A percentile compares a stretch with the other conserved stretches of the same genome.
Evolutionary conservation across 768 basidiomycete genomes (phyloP).

Genomic region (Phanerochaete sordida): DNA sequence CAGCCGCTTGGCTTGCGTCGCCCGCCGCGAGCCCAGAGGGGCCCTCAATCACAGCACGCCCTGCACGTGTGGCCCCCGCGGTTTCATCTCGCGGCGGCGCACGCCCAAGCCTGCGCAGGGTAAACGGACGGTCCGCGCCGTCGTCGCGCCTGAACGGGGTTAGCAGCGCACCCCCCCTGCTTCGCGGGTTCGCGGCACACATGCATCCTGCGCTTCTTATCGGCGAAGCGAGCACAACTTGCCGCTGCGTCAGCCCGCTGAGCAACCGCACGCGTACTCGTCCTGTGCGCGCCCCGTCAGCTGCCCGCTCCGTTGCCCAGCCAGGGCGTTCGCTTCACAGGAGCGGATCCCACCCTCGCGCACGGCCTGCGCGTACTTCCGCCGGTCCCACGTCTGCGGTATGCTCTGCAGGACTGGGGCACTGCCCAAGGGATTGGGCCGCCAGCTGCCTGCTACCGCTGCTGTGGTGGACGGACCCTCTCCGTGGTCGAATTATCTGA

Average conservation of each 20-base stretch:
- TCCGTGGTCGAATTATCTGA: neutral
- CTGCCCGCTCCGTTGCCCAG: too few relatives aligned
- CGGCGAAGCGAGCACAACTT: neutral
- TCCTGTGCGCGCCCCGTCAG: too few relatives aligned
- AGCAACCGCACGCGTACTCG: neutral
- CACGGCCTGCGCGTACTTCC: too few relatives aligned
- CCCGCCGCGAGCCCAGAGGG: too few relatives aligned
- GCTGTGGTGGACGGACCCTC: neutral
- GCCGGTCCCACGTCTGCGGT: too few relatives aligned
- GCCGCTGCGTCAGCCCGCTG: neutral
- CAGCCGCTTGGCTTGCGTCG: neutral
- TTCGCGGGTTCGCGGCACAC: neutral
- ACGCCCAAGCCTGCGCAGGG: too few relatives aligned
- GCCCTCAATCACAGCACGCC: too few relatives aligned
- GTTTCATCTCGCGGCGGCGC: neutral
- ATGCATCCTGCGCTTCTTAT: neutral
- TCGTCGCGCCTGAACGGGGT: neutral
- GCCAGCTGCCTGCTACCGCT: neutral
- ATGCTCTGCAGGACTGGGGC: too few relatives aligned
- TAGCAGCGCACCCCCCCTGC: neutral
- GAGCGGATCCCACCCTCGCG: too few relatives aligned
- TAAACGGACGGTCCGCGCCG: neutral
- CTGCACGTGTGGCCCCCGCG: too few relatives aligned
- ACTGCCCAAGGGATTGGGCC: too few relatives aligned
- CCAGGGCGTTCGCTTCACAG: too few relatives aligned